Evolutionary conservation across 2,329 filamentous ascomycete species (phyloP), one percentile per base, ranked within the genome.

Genomic region (Ophiostoma piceae): DNA sequence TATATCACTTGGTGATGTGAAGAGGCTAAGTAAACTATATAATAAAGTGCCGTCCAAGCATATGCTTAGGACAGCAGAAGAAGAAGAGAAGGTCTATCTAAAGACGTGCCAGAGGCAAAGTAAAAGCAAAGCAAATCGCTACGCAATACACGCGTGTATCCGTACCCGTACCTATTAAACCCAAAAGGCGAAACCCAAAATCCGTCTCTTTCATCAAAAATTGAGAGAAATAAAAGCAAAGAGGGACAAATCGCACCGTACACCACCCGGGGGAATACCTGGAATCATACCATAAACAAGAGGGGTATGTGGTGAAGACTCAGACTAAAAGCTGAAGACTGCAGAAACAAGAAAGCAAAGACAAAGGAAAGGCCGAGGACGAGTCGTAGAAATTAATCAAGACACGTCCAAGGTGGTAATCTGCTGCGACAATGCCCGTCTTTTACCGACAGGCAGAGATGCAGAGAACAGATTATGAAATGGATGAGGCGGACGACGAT

Each of bases 401-500:
- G n/a, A 57, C n/a, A 57, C 43, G 16, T 47, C 16, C 14, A 57
- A 26, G 16, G 51, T 11, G 1, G 22, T 57, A 62, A 11, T 14
- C 57, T 16, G 57, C 57, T 62, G 9, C 26, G 5, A 62, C 26
- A 57, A 57, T 35, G 22, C n/a, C 57, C 14, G 26, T 62, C 11
- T 62, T 62, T 62, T 32, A 62, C 57, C 57, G 26, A 35, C 26
- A 19, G 22, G 26, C 57, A 32, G n/a, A 19, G 19, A 19, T 29
- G n/a, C 14, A 35, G 29, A 32, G 12, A 32, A 35, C 39, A 7
- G 39, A 32, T 41, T 12, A 69, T n/a, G 71, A 16, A 78, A 72
- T 64, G 1, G 70, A 72, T 22, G 71, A 69, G 1, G 71, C 51
- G 2, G 71, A 71, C 3, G 70, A 72, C 12, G 72, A 72, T 14